Evolutionary conservation across 495 filamentous ascomycete genomes (phyloP).

Genomic region (Wilcoxina mikolae): DNA sequence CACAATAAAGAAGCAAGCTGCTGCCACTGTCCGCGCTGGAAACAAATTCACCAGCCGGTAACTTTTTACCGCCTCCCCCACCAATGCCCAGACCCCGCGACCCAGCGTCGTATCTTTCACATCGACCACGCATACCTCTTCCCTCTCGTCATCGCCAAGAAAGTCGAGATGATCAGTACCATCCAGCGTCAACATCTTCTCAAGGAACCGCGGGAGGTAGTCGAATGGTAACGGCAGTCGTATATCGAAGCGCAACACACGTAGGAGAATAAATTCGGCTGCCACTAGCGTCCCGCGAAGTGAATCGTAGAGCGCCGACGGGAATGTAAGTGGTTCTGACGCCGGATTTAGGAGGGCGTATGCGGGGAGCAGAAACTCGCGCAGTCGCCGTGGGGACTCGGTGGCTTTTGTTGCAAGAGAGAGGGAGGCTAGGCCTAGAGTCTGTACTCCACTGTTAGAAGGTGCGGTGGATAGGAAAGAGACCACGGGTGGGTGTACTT

Average conservation of each 20-base stretch:
- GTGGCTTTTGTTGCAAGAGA: conserved; percentile 34
- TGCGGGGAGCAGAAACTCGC: conserved; percentile 34
- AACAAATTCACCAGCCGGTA: conserved; percentile 32
- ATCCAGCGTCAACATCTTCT: conserved; percentile 25
- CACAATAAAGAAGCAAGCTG: conserved; percentile 29
- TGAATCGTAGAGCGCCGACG: conserved; percentile 31
- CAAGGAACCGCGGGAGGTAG: conserved; percentile 32
- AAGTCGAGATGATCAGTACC: conserved; percentile 27
- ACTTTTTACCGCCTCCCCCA: conserved; percentile 27
- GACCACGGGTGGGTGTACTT: neutral
- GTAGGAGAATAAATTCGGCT: conserved; percentile 33
- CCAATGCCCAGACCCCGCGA: conserved; percentile 27
- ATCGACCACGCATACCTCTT: conserved; percentile 32
- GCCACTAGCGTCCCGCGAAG: conserved; percentile 34
- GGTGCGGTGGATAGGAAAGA: neutral
- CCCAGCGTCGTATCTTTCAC: conserved; percentile 30
- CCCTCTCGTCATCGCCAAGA: conserved; percentile 28
- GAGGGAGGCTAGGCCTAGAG: conserved; percentile 32
- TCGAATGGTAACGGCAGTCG: conserved; percentile 31
- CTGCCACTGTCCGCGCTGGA: conserved; percentile 31
- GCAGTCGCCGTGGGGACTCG: conserved; percentile 34
- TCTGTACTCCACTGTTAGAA: conserved; percentile 20
- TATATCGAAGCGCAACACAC: conserved; percentile 34
- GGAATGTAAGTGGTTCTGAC: conserved; percentile 28
- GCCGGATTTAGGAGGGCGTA: conserved; percentile 31